Percentiles rank a stretch among this genome's conserved stretches.
phyloP scores from a whole-genome alignment of 1,284 basidiomycete genomes.

The Takashimella koratensis region DNA sequence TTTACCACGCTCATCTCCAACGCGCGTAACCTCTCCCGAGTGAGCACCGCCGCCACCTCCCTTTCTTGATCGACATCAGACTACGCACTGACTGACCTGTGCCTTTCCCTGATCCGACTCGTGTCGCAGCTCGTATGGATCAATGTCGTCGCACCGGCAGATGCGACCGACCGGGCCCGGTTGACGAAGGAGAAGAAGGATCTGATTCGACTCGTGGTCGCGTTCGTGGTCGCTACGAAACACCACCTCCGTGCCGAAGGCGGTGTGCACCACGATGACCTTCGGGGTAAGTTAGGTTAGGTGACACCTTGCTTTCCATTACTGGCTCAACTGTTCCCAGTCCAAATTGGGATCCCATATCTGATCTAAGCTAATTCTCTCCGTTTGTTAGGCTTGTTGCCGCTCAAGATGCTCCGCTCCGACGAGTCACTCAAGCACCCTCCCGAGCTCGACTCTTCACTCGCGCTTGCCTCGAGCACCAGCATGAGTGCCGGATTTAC shows the following conservation, averaged over 20 bases:
- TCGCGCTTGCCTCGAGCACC: not conserved
- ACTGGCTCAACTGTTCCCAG: too few species aligned
- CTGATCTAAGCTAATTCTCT: too few species aligned
- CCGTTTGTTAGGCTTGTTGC: not conserved
- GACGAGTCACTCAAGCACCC: not conserved
- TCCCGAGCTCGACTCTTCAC: not conserved
- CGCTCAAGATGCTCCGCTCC: not conserved
- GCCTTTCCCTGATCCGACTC: too few species aligned
- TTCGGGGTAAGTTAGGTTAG: conserved; percentile 27
- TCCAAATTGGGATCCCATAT: too few species aligned
- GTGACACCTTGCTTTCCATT: too few species aligned
- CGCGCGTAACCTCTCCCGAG: conserved; percentile 60
- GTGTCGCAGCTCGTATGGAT: conserved; percentile 65
- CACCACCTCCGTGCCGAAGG: conserved; percentile 46
- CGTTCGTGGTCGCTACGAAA: conserved; percentile 35
- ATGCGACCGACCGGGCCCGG: conserved; percentile 46
- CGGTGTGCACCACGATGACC: conserved; percentile 42
- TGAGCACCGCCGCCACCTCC: conserved; percentile 8
- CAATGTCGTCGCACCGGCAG: conserved; percentile 58
- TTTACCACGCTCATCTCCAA: conserved; percentile 54
- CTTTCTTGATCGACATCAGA: not conserved
- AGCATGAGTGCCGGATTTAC: not conserved
- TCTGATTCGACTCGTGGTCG: conserved; percentile 62
- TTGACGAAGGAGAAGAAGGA: conserved; percentile 69
- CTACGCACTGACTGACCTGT: not conserved